phyloP scores from a whole-genome alignment of 441 rosid species.

The Populus tomentosa region DNA sequence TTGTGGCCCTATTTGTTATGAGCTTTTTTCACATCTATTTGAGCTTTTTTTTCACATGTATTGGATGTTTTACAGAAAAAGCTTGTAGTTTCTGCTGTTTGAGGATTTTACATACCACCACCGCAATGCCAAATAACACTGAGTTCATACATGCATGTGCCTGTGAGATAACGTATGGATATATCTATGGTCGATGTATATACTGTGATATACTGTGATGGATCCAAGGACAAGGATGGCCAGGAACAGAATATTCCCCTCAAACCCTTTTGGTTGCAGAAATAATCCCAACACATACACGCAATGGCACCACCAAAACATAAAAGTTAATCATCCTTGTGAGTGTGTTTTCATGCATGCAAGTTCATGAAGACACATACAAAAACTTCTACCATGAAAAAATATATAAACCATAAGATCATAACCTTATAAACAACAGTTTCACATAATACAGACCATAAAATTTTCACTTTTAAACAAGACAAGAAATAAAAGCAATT shows the following conservation, averaged over 20 bases:
- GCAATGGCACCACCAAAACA: background rate
- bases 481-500: conserved; percentile 1
- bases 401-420: background rate
- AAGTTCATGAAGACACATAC: background rate
- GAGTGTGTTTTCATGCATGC: background rate
- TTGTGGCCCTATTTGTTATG: background rate
- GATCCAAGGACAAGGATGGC: background rate
- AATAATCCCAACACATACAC: no score
- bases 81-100: background rate
- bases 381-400: background rate
- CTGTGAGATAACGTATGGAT: background rate
- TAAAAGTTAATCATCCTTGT: background rate
- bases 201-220: background rate
- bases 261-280: background rate
- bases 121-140: background rate
- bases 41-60: background rate
- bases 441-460: background rate
- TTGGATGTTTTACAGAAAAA: background rate
- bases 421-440: background rate
- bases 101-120: background rate
- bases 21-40: background rate
- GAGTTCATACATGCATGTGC: background rate
- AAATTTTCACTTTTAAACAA: background rate
- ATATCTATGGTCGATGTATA: background rate
- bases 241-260: background rate